Conservation (phyloP, 2,329 filamentous ascomycete species). For the Verticillium isaacii region DNA sequence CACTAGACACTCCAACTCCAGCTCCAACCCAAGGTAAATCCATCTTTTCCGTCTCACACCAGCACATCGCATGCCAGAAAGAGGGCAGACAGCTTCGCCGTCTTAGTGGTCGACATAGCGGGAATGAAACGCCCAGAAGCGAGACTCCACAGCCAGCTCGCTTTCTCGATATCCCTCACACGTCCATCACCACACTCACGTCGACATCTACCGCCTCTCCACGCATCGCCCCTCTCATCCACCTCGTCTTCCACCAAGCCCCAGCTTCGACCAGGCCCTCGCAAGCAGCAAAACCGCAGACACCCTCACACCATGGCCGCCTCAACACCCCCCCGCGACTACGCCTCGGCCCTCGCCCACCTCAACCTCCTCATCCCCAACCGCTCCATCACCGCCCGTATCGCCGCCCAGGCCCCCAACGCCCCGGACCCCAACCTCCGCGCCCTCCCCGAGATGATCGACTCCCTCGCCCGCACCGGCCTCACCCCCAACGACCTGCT, state of each 20-base stretch:
- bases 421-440: slow-evolving; percentile 59
- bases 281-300: background rate
- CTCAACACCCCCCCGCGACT: slow-evolving; percentile 2
- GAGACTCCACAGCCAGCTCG: background rate
- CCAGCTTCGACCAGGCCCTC: background rate
- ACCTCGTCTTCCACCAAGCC: background rate
- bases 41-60: no score
- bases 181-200: background rate
- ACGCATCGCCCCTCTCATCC: background rate
- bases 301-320: background rate
- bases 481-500: slow-evolving; percentile 52
- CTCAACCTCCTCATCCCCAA: slow-evolving; percentile 13
- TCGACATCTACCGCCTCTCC: background rate
- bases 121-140: background rate
- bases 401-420: slow-evolving; percentile 43
- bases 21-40: no score
- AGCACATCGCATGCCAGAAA: no score
- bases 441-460: slow-evolving; percentile 77
- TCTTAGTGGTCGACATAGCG: no score
- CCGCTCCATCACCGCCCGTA: slow-evolving; percentile 8
- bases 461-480: slow-evolving; percentile 71
- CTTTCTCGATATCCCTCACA: background rate
- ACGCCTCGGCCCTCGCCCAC: slow-evolving; percentile 9
- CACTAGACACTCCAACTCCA: no score
- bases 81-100: no score